Base-by-base conservation (phyloP, 257 asterid genomes). In the Przewalskia tangutica region DNA sequence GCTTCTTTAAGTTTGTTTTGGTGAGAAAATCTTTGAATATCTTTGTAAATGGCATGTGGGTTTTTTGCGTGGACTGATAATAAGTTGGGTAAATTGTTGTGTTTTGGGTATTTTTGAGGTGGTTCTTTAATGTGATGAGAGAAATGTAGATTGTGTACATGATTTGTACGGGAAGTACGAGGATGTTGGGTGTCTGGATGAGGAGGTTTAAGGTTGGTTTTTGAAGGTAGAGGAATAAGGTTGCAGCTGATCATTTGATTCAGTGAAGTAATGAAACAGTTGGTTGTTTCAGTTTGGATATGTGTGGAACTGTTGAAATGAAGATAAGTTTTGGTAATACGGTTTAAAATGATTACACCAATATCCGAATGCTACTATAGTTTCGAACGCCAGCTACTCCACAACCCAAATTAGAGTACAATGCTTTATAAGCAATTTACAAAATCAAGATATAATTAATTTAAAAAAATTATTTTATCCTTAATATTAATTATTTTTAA, bases 1-100 rank as follows among this genome's bases (percentile, higher is more conserved):
- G 96, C 98, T 85, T 94, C 95, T 80, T 89, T 90, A 44, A 96
- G 94, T 92, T 91, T 94, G 88, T 87, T 85, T 42, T 91, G 87
- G 34, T 64, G 77, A 70, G 98, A 93, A 27, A 93, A 86, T 27
- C 63, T 89, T 83, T 93, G 97, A 68, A 96, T 90, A 75, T 91
- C 97, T 86, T 85, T 86, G 93, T 91, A 88, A 75, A 96, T 84
- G 32, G 89, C 92, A 51, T 89, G 90, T 42, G 99, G 99, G 89
- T 96, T 90, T 63, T 86, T 94, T 83, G 58, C 85, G 81, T 91
- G 90, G 77, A 95, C 82, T 10, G 97, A 90, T 38, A 91, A 62
- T 56, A 87, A 87, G 64, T 87, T 79, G n/a, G 94, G 93, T 81
- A 84, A 90, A 53, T 83, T 89, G 56, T 84, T 81, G 83, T 86